Base-by-base conservation (phyloP, 2,329 filamentous ascomycete species). In the Cladosporium cucumerinum region DNA sequence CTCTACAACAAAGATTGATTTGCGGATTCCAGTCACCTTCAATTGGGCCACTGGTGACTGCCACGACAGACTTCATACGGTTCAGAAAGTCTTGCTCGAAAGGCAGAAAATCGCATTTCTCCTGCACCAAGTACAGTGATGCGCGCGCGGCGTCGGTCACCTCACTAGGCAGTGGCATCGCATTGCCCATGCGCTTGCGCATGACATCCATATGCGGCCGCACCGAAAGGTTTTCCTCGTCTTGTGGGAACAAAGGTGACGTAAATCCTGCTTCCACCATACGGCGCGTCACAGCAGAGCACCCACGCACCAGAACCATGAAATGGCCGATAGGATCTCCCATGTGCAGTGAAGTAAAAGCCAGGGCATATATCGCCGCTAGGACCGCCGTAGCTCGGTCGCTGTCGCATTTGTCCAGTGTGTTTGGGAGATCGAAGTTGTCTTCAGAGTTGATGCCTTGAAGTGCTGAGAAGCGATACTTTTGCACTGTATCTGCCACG, bases 321-420 rank as follows among this genome's bases (percentile, higher is more conserved):
- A 62, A 62, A 5, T 62, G 32, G 26, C 48, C 49, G 3, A 62
- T 46, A 16, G 60, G 49, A n/a, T 62, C 60, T n/a, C 60, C 60
- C 60, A 62, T 62, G 25, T 62, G 49, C 23, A 62, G 10, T 0
- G 60, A 54, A 1, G 36, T 46, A 36, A 62, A 62, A 0, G 60
- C 49, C 2, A 62, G 49, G 1, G 60, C 60, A 23, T 62, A 62
- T 34, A 52, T 54, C 10, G 49, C 49, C 1, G 49, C 60, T 7
- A 62, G 49, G 10, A 62, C 48, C 5, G 60, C 60, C 4, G 60
- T 62, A 5, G 60, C 60, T 39, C 60, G 60, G 18, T 62, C 60
- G 34, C 49, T 25, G 18, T 23, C 23, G 3, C 10, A 11, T 26
- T 26, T n/a, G 34, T 62, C 34, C n/a, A 43, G 21, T 7, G 23